phyloP scores from a whole-genome alignment of 371 early-diverging fungal genomes.

The Mucor circinelloides region DNA sequence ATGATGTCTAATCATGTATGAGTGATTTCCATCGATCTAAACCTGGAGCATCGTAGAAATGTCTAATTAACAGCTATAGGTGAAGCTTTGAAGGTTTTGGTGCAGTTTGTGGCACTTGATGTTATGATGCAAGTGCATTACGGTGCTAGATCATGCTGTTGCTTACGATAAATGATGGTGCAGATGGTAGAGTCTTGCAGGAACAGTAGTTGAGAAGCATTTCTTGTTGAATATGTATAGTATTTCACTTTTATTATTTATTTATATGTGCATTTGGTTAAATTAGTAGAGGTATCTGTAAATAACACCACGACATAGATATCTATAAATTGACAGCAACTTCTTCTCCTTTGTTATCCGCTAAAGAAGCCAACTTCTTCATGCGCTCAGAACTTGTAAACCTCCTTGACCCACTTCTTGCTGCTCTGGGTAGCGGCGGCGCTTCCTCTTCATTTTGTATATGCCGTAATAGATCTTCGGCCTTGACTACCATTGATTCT shows the following conservation, averaged over 20 bases:
- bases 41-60: too few relatives aligned
- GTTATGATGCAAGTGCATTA: too few relatives aligned
- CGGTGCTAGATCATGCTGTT: too few relatives aligned
- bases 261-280: background rate
- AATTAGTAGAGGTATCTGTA: background rate
- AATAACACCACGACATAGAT: background rate
- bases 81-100: too few relatives aligned
- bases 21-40: too few relatives aligned
- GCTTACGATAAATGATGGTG: too few relatives aligned
- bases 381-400: slow-evolving; percentile 45
- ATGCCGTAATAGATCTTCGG: slow-evolving; percentile 69
- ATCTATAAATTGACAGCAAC: background rate
- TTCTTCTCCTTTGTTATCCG: slow-evolving; percentile 29
- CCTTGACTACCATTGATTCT: slow-evolving; percentile 67
- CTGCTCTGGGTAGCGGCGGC: slow-evolving; percentile 31
- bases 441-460: slow-evolving; percentile 59
- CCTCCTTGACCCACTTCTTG: slow-evolving; percentile 30
- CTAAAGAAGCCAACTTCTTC: slow-evolving; percentile 44
- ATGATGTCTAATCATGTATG: too few relatives aligned
- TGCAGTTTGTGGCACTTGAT: too few relatives aligned
- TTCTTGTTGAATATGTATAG: too few relatives aligned
- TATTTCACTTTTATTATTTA: background rate
- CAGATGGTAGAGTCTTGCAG: too few relatives aligned
- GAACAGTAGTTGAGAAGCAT: too few relatives aligned
- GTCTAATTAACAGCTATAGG: too few relatives aligned